phyloP scores from a whole-genome alignment of 73 alveolate genomes.

The Durusdinium trenchii region DNA sequence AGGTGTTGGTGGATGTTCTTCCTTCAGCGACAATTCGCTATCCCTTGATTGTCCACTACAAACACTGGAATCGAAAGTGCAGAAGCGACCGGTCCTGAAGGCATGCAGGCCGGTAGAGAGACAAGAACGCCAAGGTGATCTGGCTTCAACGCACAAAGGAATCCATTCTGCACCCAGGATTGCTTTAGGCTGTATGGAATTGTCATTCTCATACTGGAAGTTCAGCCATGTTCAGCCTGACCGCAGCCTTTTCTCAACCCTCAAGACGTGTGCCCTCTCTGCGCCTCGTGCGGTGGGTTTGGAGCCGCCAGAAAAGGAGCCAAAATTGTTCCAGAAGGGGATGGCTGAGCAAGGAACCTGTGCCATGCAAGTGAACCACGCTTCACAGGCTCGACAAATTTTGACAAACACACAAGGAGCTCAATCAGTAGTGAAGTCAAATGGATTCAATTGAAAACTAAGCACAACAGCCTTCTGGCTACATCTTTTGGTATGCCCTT shows the following conservation, averaged over 20 bases:
- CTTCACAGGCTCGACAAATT: neutral
- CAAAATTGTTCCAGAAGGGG: constrained; percentile 3
- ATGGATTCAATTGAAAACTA: no score
- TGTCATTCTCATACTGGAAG: no score
- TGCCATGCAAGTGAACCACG: neutral
- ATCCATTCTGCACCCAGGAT: neutral
- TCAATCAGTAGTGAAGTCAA: neutral
- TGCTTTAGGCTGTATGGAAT: no score
- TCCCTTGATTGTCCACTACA: neutral
- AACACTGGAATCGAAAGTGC: neutral
- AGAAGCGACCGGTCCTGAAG: neutral
- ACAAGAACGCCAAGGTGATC: neutral
- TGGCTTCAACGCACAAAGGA: neutral
- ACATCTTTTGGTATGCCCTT: neutral
- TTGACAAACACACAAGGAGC: no score
- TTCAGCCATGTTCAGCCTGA: neutral
- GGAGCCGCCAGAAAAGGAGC: constrained; percentile 44
- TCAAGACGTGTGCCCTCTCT: neutral
- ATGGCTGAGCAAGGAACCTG: constrained; percentile 41
- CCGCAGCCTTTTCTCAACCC: neutral
- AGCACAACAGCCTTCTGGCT: no score
- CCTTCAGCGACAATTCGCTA: neutral
- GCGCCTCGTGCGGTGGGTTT: constrained; percentile 24
- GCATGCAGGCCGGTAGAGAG: neutral
- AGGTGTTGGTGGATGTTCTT: neutral